Conservation (phyloP, 495 filamentous ascomycete species). For the Parachaetomium inaequale region DNA sequence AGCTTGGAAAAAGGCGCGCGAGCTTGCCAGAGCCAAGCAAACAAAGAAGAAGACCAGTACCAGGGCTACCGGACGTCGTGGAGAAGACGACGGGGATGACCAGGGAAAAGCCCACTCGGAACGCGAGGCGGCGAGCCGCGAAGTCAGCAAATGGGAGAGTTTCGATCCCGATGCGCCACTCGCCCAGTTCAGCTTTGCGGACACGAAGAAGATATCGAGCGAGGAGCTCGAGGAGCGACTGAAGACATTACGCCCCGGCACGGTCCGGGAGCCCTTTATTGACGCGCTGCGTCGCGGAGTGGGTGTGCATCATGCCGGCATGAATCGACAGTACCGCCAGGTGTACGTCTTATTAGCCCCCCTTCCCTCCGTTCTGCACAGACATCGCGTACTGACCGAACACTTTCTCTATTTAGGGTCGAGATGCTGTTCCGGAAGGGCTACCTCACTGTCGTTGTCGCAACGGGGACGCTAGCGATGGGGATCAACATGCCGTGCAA, state of each 20-base stretch:
- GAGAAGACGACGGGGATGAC: conserved; percentile 12
- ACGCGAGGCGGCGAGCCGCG: conserved; percentile 34
- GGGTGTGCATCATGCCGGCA: conserved; percentile 72
- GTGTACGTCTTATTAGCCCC: conserved; percentile 19
- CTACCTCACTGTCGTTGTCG: conserved; percentile 67
- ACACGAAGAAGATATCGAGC: conserved; percentile 48
- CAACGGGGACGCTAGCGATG: conserved; percentile 70
- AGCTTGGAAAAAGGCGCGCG: conserved; percentile 45
- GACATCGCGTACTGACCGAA: conserved; percentile 24
- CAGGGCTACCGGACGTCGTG: conserved; percentile 36
- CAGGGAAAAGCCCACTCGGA: conserved; percentile 37
- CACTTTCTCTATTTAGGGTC: conserved; percentile 32
- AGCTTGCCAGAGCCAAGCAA: conserved; percentile 35
- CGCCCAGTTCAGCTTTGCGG: conserved; percentile 62
- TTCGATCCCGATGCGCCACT: conserved; percentile 65
- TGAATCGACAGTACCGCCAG: conserved; percentile 74
- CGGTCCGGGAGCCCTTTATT: conserved; percentile 48
- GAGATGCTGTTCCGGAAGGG: conserved; percentile 74
- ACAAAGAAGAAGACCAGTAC: conserved; percentile 38
- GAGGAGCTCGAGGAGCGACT: conserved; percentile 53
- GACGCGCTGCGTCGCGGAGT: conserved; percentile 60
- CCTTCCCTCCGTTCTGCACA: not conserved
- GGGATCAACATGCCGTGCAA: conserved; percentile 87
- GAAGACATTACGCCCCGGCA: conserved; percentile 41
- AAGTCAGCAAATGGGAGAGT: conserved; percentile 51